Percentiles rank a stretch among this genome's conserved stretches.
These are phyloP conservation scores for Suillus spraguei DNA, from an alignment of 768 basidiomycete species.

Conservation along the genomic window DNA sequence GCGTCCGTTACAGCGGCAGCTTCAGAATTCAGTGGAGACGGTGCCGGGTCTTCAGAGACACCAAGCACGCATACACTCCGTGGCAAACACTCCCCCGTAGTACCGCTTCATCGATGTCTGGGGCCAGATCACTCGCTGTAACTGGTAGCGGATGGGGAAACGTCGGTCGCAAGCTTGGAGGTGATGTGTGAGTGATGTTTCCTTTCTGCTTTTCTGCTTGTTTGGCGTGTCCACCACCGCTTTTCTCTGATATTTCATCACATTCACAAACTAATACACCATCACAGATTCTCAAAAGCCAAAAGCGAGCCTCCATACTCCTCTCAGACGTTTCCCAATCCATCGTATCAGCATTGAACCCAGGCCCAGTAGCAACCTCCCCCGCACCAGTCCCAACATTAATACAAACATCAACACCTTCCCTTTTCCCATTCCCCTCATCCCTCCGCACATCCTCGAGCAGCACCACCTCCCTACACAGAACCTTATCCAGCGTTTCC, in stretches of 20 bases:
- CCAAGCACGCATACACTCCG: too few relatives aligned
- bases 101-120: conserved; percentile 43
- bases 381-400: conserved; percentile 13
- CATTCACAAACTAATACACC: not conserved
- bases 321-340: conserved; percentile 66
- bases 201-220: not conserved
- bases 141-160: conserved; percentile 42
- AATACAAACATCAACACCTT: conserved; percentile 15
- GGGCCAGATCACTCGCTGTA: conserved; percentile 39
- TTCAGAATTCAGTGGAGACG: not conserved
- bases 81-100: conserved; percentile 17
- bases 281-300: conserved; percentile 59
- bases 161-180: conserved; percentile 63
- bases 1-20: not conserved
- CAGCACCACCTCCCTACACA: conserved; percentile 14
- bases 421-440: conserved; percentile 13
- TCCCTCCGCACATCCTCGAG: conserved; percentile 23
- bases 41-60: not conserved
- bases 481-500: conserved; percentile 14
- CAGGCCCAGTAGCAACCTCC: conserved; percentile 38
- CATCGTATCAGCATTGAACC: conserved; percentile 49
- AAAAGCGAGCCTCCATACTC: conserved; percentile 68
- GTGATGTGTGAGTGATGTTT: conserved; percentile 48
- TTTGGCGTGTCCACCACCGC: not conserved
- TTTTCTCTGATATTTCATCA: not conserved